Evolutionary conservation across 371 early-diverging fungal species (phyloP).

Genomic region (Funneliformis caledonium): DNA sequence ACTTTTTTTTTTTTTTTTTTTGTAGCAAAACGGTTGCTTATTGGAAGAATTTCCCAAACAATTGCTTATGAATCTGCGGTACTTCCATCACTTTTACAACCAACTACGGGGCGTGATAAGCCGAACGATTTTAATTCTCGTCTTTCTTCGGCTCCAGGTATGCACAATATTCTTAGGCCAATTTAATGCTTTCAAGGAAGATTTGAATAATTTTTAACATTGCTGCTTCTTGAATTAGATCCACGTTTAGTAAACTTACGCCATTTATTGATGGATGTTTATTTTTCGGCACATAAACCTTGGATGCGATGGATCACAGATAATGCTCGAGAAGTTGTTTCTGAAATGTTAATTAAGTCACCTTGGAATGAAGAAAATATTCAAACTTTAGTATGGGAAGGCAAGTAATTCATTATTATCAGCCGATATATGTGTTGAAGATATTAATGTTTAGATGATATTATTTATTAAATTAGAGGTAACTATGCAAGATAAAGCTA

Average conservation of each 20-base stretch:
- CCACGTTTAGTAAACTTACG: constrained; percentile 25
- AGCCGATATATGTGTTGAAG: not conserved
- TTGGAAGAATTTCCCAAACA: constrained; percentile 30
- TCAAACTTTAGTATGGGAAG: constrained; percentile 39
- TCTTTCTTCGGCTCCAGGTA: not conserved
- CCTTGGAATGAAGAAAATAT: constrained; percentile 31
- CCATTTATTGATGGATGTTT: constrained; percentile 27
- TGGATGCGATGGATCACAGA: constrained; percentile 29
- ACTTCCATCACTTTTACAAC: constrained; percentile 9
- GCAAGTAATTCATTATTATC: not conserved
- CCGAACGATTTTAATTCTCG: not conserved
- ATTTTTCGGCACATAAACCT: constrained; percentile 24
- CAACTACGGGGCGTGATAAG: not conserved
- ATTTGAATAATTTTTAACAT: not conserved
- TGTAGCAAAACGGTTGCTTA: constrained; percentile 30
- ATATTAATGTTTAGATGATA: not conserved
- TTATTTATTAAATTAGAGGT: constrained; percentile 14
- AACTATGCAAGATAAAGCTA: constrained; percentile 6
- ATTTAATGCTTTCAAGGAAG: not conserved
- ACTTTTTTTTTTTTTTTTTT: not conserved
- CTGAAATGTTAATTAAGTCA: constrained; percentile 12
- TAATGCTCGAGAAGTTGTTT: not conserved
- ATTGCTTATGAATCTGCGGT: constrained; percentile 30
- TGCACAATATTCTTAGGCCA: not conserved
- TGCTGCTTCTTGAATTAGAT: constrained; percentile 1